A percentile compares a stretch with the other conserved stretches of the same genome.
Evolutionary conservation across 176 grass and related monocot genomes (phyloP).

Genomic region (Microstegium vimineum): DNA sequence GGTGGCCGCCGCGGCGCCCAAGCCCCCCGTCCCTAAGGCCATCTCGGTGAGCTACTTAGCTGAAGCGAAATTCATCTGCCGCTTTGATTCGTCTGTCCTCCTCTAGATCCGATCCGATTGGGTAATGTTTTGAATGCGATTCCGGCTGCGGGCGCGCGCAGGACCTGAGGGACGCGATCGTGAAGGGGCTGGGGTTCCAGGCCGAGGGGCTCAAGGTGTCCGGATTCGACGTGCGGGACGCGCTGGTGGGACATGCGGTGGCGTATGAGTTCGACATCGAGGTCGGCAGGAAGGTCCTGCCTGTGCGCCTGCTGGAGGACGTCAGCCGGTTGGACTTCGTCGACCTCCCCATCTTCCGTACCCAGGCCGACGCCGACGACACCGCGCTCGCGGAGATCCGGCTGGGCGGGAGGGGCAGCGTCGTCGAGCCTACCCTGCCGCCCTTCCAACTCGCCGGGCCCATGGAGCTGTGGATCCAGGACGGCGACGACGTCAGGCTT

Average conservation of each 20-base stretch:
- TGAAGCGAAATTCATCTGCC: neutral
- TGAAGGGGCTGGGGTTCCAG: constrained; percentile 66
- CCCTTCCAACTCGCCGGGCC: constrained; percentile 85
- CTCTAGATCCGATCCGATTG: neutral
- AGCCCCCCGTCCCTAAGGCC: constrained; percentile 48
- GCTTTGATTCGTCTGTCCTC: neutral
- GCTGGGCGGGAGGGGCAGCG: constrained; percentile 6
- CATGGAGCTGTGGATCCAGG: constrained; percentile 90
- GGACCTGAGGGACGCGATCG: constrained; percentile 83
- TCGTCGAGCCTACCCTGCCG: constrained; percentile 41
- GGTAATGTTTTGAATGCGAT: neutral
- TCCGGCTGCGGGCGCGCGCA: neutral
- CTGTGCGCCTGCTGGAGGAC: constrained; percentile 81
- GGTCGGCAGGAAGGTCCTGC: constrained; percentile 66
- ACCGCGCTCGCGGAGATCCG: constrained; percentile 61
- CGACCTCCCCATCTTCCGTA: constrained; percentile 60
- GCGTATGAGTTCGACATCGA: constrained; percentile 83
- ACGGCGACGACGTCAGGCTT: constrained; percentile 75
- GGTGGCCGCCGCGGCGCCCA: constrained; percentile 25
- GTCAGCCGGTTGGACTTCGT: constrained; percentile 78
- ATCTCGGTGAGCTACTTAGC: constrained; percentile 64
- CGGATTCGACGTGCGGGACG: constrained; percentile 82
- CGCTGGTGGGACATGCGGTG: constrained; percentile 74
- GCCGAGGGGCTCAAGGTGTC: constrained; percentile 70
- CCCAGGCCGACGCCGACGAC: constrained; percentile 41